Percentiles rank a stretch among this genome's conserved stretches.
Evolutionary conservation across 805 yeast species (phyloP).

Genomic region (Candida xyloterini): DNA sequence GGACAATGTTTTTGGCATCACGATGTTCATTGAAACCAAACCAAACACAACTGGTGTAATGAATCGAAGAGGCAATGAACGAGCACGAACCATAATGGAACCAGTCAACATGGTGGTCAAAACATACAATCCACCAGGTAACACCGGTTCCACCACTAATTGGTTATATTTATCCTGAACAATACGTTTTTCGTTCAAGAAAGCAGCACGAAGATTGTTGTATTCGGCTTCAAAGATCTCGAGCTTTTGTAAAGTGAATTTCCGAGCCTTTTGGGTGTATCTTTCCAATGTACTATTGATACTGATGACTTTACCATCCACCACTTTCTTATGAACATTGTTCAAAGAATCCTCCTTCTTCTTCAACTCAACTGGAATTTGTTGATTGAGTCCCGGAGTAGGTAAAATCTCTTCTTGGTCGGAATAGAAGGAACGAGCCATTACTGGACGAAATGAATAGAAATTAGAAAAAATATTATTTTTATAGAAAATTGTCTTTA

Average conservation of each 20-base stretch:
- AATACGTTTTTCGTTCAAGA: conserved; percentile 39
- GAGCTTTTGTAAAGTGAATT: conserved; percentile 37
- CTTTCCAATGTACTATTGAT: conserved; percentile 46
- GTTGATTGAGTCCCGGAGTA: conserved; percentile 46
- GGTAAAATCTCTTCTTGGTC: conserved; percentile 48
- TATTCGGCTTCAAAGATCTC: conserved; percentile 42
- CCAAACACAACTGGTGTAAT: conserved; percentile 51
- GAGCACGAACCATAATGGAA: conserved; percentile 48
- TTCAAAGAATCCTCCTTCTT: conserved; percentile 35
- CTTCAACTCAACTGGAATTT: conserved; percentile 37
- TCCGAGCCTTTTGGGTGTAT: conserved; percentile 39
- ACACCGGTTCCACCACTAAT: conserved; percentile 48
- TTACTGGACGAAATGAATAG: background rate
- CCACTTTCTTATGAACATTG: conserved; percentile 36
- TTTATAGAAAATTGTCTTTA: background rate
- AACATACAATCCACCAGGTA: conserved; percentile 54
- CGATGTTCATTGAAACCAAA: conserved; percentile 38
- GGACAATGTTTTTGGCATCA: conserved; percentile 49
- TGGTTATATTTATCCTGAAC: conserved; percentile 33
- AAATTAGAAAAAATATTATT: conserved; percentile 1
- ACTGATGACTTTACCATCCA: conserved; percentile 55
- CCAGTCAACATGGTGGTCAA: conserved; percentile 56
- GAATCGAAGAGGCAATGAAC: conserved; percentile 48
- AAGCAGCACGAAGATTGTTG: conserved; percentile 44
- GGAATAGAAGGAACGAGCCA: conserved; percentile 46